Evolutionary conservation across 2,329 filamentous ascomycete species (phyloP).

Genomic region (Hypoxylon sp.): DNA sequence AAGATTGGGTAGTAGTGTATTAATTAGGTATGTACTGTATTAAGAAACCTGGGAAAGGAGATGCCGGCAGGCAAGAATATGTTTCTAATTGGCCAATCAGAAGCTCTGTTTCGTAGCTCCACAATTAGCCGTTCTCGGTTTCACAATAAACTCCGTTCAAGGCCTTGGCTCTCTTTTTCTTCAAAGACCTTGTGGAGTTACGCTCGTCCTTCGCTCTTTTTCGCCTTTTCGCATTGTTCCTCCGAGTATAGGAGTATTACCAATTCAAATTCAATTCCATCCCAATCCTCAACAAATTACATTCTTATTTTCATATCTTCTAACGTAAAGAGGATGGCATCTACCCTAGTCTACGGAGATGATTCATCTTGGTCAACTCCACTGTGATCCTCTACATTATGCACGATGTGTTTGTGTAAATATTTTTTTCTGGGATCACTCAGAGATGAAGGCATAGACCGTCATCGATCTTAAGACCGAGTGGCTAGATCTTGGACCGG

Average conservation of each 20-base stretch:
- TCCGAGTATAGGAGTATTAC: conserved; percentile 42
- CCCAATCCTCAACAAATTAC: conserved; percentile 1
- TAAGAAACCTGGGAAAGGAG: background rate
- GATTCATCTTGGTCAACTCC: conserved; percentile 6
- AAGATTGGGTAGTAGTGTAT: too few relatives aligned
- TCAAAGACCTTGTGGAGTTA: background rate
- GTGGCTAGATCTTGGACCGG: conserved; percentile 12
- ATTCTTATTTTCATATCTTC: background rate
- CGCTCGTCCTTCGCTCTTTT: conserved; percentile 31
- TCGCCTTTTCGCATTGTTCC: conserved; percentile 30
- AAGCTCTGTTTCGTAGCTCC: conserved; percentile 10
- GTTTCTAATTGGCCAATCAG: conserved; percentile 21
- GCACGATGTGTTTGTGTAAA: background rate
- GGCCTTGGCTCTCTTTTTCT: conserved; percentile 9
- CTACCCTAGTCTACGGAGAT: background rate
- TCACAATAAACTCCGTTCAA: conserved; percentile 33
- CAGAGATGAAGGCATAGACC: conserved; percentile 7
- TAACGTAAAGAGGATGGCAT: background rate
- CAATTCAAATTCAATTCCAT: conserved; percentile 23
- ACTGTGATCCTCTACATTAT: conserved; percentile 9
- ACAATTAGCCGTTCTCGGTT: conserved; percentile 40
- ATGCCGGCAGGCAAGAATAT: conserved; percentile 26
- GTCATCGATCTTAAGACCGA: conserved; percentile 27
- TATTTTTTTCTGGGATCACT: background rate
- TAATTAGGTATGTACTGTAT: too few relatives aligned